phyloP scores from a whole-genome alignment of 2,329 filamentous ascomycete genomes.

The Kalaharituber pfeilii region DNA sequence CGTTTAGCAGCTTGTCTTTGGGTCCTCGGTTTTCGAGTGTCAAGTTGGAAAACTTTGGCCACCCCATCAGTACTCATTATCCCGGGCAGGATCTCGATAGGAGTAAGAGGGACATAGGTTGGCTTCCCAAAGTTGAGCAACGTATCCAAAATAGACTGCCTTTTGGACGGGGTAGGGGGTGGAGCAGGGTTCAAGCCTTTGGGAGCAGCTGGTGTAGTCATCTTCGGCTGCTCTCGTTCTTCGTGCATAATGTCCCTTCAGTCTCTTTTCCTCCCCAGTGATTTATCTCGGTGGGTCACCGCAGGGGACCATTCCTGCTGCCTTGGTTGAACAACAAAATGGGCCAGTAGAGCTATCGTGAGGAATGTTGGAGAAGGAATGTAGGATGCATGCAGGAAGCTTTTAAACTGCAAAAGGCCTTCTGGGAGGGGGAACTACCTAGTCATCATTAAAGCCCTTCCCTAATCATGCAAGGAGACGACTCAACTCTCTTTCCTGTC shows the following conservation, averaged over 20 bases:
- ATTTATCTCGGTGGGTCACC: background rate
- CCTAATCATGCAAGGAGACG: too few relatives aligned
- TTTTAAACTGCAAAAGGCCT: too few relatives aligned
- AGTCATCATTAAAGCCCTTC: too few relatives aligned
- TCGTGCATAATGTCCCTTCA: background rate
- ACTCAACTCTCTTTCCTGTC: too few relatives aligned
- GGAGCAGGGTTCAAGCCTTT: background rate
- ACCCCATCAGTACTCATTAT: slow-evolving; percentile 1
- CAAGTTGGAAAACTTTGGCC: background rate
- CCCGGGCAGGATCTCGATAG: background rate
- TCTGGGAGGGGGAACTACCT: too few relatives aligned
- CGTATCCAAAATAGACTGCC: background rate
- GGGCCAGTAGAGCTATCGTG: too few relatives aligned
- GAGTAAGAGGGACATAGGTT: background rate
- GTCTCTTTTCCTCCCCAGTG: background rate
- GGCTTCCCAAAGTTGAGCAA: background rate
- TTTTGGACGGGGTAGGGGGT: background rate
- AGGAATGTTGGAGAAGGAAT: too few relatives aligned
- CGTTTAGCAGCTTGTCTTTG: background rate
- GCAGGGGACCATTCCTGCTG: background rate
- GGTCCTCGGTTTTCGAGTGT: background rate
- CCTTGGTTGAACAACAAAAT: too few relatives aligned
- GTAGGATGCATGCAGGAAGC: too few relatives aligned
- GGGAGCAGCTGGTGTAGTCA: background rate
- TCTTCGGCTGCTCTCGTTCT: background rate